Evolutionary conservation across 2,329 filamentous ascomycete species (phyloP).

Genomic region (Bipolaris gigantea): DNA sequence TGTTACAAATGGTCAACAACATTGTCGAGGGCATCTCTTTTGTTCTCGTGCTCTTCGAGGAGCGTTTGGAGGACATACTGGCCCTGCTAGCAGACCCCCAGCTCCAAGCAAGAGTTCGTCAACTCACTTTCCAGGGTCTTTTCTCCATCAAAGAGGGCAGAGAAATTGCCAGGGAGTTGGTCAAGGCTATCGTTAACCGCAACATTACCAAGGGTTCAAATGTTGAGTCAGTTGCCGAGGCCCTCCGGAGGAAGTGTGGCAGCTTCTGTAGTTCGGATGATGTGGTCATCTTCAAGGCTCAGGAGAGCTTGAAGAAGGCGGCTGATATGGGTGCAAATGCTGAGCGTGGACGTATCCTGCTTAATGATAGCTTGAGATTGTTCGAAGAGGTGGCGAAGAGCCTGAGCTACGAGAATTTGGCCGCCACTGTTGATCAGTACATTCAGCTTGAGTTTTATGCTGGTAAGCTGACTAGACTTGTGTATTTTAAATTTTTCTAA

Average conservation of each 20-base stretch:
- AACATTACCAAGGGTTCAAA: slow-evolving; percentile 97
- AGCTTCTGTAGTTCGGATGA: slow-evolving; percentile 98
- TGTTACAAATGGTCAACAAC: slow-evolving; percentile 82
- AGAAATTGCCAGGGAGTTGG: slow-evolving; percentile 87
- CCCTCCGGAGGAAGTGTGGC: slow-evolving; percentile 86
- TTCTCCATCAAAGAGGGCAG: slow-evolving; percentile 80
- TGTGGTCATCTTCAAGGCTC: slow-evolving; percentile 97
- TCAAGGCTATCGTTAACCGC: slow-evolving; percentile 96
- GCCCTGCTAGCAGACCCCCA: slow-evolving; percentile 68
- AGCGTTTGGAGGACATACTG: slow-evolving; percentile 87
- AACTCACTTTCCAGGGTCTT: slow-evolving; percentile 83
- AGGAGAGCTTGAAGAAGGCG: slow-evolving; percentile 89
- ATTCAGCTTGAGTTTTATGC: slow-evolving; percentile 85
- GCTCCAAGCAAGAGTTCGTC: slow-evolving; percentile 68
- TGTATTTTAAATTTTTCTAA: neutral
- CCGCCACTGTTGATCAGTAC: slow-evolving; percentile 77
- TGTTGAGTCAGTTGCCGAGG: slow-evolving; percentile 94
- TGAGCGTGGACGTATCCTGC: slow-evolving; percentile 73
- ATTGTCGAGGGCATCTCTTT: slow-evolving; percentile 98
- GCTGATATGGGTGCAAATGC: slow-evolving; percentile 75
- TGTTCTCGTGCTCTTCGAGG: slow-evolving; percentile 90
- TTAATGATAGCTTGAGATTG: slow-evolving; percentile 85
- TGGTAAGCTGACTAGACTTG: slow-evolving; percentile 42
- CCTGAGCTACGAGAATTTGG: slow-evolving; percentile 77
- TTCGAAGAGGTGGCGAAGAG: slow-evolving; percentile 88